These are phyloP conservation scores for Rasamsonia emersonii DNA, from an alignment of 2,329 filamentous ascomycete species.

Conservation along the genomic window DNA sequence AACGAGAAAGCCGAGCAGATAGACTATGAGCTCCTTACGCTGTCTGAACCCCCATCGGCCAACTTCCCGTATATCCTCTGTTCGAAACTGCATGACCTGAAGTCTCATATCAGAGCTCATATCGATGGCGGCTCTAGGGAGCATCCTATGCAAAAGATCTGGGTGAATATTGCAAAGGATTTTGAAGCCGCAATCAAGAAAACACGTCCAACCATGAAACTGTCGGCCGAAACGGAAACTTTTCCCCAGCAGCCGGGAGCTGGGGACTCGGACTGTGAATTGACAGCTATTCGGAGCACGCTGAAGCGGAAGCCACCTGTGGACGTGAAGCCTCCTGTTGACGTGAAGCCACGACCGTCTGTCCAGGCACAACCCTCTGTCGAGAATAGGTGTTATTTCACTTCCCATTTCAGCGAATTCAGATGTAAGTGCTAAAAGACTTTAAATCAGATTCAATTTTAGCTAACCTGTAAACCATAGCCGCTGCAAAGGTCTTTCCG, in stretches of 20 bases:
- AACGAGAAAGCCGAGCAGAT: constrained; percentile 43
- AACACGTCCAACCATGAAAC: constrained; percentile 32
- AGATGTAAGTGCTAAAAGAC: constrained; percentile 1
- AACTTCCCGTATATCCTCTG: constrained; percentile 61
- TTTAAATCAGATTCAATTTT: not conserved
- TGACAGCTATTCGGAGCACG: constrained; percentile 8
- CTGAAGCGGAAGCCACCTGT: too few species aligned
- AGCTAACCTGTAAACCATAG: constrained; percentile 4
- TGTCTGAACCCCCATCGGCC: constrained; percentile 57
- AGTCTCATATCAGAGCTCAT: constrained; percentile 44
- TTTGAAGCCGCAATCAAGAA: constrained; percentile 44
- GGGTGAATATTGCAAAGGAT: constrained; percentile 37
- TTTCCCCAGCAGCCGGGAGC: constrained; percentile 20
- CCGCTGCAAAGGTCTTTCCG: constrained; percentile 15
- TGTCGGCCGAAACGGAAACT: constrained; percentile 26
- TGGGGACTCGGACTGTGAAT: constrained; percentile 20
- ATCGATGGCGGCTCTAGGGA: constrained; percentile 42
- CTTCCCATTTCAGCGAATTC: constrained; percentile 16
- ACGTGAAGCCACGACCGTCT: too few species aligned
- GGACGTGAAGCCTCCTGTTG: too few species aligned
- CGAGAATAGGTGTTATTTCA: constrained; percentile 12
- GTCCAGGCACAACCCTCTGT: too few species aligned
- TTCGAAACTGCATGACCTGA: constrained; percentile 51
- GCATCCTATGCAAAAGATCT: constrained; percentile 36
- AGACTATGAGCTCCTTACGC: constrained; percentile 43